These are phyloP conservation scores for Aspergillus melleus DNA, from an alignment of 2,329 filamentous ascomycete genomes.

Conservation along the genomic window DNA sequence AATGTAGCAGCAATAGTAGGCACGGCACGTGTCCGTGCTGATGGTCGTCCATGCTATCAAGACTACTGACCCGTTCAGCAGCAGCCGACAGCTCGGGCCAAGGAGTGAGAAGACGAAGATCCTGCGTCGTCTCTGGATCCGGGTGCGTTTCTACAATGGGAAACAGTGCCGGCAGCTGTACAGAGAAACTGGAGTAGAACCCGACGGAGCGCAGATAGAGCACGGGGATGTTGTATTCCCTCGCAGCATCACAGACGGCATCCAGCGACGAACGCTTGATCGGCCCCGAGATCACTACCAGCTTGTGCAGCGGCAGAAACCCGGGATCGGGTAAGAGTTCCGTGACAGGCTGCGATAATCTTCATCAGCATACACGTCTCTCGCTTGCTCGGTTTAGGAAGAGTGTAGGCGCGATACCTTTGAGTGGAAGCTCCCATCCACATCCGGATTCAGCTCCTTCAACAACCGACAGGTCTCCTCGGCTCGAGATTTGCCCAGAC, in stretches of 20 bases:
- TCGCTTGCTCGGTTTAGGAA: background rate
- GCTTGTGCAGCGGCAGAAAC: slow-evolving; percentile 52
- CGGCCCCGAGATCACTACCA: slow-evolving; percentile 63
- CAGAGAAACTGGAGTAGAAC: slow-evolving; percentile 87
- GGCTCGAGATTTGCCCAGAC: slow-evolving; percentile 74
- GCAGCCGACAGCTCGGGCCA: slow-evolving; percentile 80
- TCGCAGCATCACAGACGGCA: slow-evolving; percentile 52
- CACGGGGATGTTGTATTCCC: slow-evolving; percentile 66
- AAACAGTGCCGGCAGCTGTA: slow-evolving; percentile 74
- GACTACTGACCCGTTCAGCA: slow-evolving; percentile 61
- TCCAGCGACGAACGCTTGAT: slow-evolving; percentile 54
- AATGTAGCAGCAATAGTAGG: slow-evolving; percentile 77
- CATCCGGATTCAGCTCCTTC: slow-evolving; percentile 88
- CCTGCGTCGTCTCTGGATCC: slow-evolving; percentile 78
- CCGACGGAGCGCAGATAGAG: slow-evolving; percentile 86
- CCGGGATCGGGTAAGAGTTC: slow-evolving; percentile 40
- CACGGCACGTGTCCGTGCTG: slow-evolving; percentile 92
- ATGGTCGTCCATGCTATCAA: slow-evolving; percentile 71
- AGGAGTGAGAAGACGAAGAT: slow-evolving; percentile 78
- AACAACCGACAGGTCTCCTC: slow-evolving; percentile 75
- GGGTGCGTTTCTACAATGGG: slow-evolving; percentile 96
- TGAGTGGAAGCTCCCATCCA: slow-evolving; percentile 69
- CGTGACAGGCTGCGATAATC: slow-evolving; percentile 31
- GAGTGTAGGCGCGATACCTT: slow-evolving; percentile 45
- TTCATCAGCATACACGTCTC: background rate